Evolutionary conservation across 202 grass and related monocot genomes (phyloP), one percentile per base, ranked within the genome.

Genomic region (Cymbopogon flexuosus): DNA sequence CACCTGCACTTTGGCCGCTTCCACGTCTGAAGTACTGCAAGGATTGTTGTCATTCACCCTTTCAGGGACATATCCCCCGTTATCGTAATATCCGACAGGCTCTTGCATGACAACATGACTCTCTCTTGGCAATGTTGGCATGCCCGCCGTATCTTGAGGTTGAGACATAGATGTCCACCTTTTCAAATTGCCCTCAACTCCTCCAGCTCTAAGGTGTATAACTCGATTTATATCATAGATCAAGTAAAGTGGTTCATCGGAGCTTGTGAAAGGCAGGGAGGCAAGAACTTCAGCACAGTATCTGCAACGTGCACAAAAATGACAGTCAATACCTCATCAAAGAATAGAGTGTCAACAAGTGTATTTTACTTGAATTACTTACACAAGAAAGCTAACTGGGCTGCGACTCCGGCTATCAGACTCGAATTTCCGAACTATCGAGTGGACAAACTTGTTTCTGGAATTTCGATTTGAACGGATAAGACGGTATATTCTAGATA

Each of bases 151-250:
- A 71, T 71, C 52, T 80, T 78, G 71, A 43, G 86, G 87, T 42
- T 88, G 96, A 42, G 74, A 80, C 56, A 95, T 79, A n/a, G 83
- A 96, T 79, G 80, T 93, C 92, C 96, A 96, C 8, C 72, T 62
- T 91, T 99, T 99, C 88, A 99, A 87, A 89, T 89, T 99, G 64
- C 88, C 66, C 80, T 99, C 96, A 18, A 99, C 36, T 60, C 90
- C 87, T 40, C 96, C 96, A 40, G 92, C 96, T 86, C 78, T 90
- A 56, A 99, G 67, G 81, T 96, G 92, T 90, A 99, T 88, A 83
- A 99, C 75, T 82, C 96, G 84, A 88, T 99, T 99, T 87, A 99
- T 99, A 82, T 96, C 92, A 76, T 96, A 96, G 67, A 99, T 94
- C 87, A 99, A 80, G 70, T 99, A 96, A 70, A 99, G 90, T 36